A percentile compares a stretch with the other conserved stretches of the same genome.
Evolutionary conservation across 371 early-diverging fungal genomes (phyloP).

Genomic region (Apophysomyces variabilis): DNA sequence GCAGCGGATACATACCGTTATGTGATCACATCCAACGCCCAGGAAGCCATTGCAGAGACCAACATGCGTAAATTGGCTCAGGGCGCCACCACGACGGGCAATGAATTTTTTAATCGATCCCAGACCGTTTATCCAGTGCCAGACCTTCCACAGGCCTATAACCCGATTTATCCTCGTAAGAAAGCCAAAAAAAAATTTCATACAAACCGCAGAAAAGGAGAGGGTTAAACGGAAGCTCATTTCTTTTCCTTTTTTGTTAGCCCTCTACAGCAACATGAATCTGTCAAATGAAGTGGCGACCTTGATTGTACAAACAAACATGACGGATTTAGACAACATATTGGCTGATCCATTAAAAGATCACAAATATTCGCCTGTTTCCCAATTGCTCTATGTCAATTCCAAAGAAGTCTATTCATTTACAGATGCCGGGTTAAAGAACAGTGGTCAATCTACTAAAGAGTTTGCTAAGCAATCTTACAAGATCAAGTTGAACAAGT

Average conservation of each 20-base stretch:
- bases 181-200: too few relatives aligned
- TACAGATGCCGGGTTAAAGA: conserved; percentile 41
- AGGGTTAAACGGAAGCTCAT: too few relatives aligned
- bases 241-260: conserved; percentile 16
- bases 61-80: conserved; percentile 30
- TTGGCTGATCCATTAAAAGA: conserved; percentile 18
- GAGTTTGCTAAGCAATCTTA: conserved; percentile 53
- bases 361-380: conserved; percentile 13
- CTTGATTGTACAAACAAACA: conserved; percentile 22
- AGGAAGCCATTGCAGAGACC: conserved; percentile 25
- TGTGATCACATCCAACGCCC: conserved; percentile 19
- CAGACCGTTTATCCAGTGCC: conserved; percentile 47
- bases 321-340: conserved; percentile 16
- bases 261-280: conserved; percentile 40
- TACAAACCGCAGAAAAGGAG: too few relatives aligned
- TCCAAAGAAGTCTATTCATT: conserved; percentile 46
- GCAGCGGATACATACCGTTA: conserved; percentile 34
- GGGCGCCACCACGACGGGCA: conserved; percentile 48
- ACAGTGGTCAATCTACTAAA: conserved; percentile 53
- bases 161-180: conserved; percentile 46
- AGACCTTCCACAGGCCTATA: conserved; percentile 53
- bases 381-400: conserved; percentile 42
- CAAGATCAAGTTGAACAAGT: conserved; percentile 48
- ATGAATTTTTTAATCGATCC: conserved; percentile 54
- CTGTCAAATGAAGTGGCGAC: conserved; percentile 37